phyloP scores from a whole-genome alignment of 1,284 basidiomycete genomes.

The Neotropicomus parvogracilis region DNA sequence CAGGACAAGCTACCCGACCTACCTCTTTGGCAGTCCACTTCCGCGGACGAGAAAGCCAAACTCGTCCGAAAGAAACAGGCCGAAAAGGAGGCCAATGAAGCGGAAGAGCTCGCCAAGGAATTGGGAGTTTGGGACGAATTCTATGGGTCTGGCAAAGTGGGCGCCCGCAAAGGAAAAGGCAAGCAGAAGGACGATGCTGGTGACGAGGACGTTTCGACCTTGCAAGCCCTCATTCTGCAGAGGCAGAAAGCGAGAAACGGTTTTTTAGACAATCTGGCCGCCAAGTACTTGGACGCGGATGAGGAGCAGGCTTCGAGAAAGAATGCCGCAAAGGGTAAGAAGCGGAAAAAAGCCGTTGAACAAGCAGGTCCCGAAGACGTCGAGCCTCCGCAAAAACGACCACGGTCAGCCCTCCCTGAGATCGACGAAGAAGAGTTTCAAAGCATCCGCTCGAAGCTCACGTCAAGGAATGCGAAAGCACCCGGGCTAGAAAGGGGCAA shows the following conservation, averaged over 20 bases:
- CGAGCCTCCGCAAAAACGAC: conserved; percentile 49
- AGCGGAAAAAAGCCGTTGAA: conserved; percentile 41
- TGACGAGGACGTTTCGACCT: conserved; percentile 60
- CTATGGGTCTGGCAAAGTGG: conserved; percentile 77
- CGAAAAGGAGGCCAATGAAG: conserved; percentile 78
- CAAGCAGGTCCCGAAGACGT: conserved; percentile 36
- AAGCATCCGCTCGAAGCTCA: conserved; percentile 57
- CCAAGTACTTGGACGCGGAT: conserved; percentile 66
- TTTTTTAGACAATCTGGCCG: conserved; percentile 76
- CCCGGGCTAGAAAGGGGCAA: conserved; percentile 31
- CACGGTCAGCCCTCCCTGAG: conserved; percentile 42
- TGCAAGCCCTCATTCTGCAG: conserved; percentile 82
- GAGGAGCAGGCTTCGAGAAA: conserved; percentile 38
- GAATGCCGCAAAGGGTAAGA: conserved; percentile 49
- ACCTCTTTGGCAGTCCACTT: conserved; percentile 65
- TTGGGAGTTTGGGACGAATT: conserved; percentile 95
- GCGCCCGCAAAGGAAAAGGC: conserved; percentile 55
- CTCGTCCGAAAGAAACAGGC: conserved; percentile 71
- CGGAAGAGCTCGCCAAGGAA: conserved; percentile 82
- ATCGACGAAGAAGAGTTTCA: conserved; percentile 70
- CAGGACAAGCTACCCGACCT: conserved; percentile 57
- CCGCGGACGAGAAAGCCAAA: conserved; percentile 75
- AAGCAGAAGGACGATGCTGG: conserved; percentile 50
- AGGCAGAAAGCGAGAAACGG: conserved; percentile 67
- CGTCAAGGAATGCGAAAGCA: conserved; percentile 45